Percentiles rank a stretch among this genome's conserved stretches.
phyloP scores from a whole-genome alignment of 2,329 filamentous ascomycete species.

The Chrysoporthe deuterocubensis region DNA sequence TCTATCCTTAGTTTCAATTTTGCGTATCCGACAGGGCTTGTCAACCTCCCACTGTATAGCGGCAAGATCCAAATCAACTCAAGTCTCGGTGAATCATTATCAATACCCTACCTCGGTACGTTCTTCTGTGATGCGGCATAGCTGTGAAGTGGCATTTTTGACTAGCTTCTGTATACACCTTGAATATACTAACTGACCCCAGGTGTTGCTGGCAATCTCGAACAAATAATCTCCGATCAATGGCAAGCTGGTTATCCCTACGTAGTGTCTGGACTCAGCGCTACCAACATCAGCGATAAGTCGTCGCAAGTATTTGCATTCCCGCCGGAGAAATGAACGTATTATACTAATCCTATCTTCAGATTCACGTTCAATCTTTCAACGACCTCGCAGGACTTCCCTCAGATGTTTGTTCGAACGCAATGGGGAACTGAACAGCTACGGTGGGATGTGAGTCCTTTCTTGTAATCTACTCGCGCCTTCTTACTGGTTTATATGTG shows the following conservation, averaged over 20 bases:
- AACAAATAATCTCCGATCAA: conserved; percentile 4
- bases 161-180: no score
- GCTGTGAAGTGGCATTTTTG: no score
- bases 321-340: neutral
- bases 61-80: conserved; percentile 40
- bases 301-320: conserved; percentile 28
- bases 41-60: conserved; percentile 40
- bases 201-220: neutral
- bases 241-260: conserved; percentile 26
- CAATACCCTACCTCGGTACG: conserved; percentile 39
- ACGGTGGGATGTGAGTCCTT: conserved; percentile 35
- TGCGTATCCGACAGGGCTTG: conserved; percentile 32
- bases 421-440: conserved; percentile 35
- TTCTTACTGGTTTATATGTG: no score
- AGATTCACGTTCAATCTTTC: conserved; percentile 36
- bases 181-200: neutral
- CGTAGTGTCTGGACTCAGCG: conserved; percentile 17
- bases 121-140: neutral
- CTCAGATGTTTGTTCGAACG: conserved; percentile 29
- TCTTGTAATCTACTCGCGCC: neutral
- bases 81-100: conserved; percentile 38
- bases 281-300: conserved; percentile 20
- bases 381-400: conserved; percentile 33
- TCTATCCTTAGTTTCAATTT: conserved; percentile 31
- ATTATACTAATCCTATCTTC: neutral